These are phyloP conservation scores for Ogataea degrootiae DNA, from an alignment of 805 yeast species.

Conservation along the genomic window DNA sequence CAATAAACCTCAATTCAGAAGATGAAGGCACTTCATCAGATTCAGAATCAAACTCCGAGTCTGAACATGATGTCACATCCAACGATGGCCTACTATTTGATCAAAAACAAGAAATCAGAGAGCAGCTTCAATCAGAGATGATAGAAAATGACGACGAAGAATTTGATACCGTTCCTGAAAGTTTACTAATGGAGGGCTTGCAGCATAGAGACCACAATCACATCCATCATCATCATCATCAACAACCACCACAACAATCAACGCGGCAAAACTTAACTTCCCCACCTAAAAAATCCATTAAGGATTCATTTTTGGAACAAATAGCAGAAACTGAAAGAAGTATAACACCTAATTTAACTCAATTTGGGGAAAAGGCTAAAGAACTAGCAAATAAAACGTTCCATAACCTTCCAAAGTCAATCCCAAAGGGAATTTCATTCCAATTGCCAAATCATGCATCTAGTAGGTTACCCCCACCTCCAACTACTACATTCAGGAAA, in stretches of 20 bases:
- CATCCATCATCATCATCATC: slow-evolving; percentile 6
- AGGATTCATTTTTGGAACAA: slow-evolving; percentile 15
- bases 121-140: slow-evolving; percentile 19
- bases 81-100: slow-evolving; percentile 9
- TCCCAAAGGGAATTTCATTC: slow-evolving; percentile 20
- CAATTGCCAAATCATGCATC: slow-evolving; percentile 16
- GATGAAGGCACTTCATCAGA: slow-evolving; percentile 19
- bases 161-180: slow-evolving; percentile 25
- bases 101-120: slow-evolving; percentile 17
- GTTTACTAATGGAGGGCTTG: slow-evolving; percentile 22
- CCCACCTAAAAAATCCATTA: background rate
- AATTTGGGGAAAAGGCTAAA: slow-evolving; percentile 25
- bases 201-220: slow-evolving; percentile 4
- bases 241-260: background rate
- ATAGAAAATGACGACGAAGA: slow-evolving; percentile 21
- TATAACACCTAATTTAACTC: slow-evolving; percentile 16
- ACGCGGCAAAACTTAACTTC: background rate
- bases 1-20: slow-evolving; percentile 25
- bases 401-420: slow-evolving; percentile 17
- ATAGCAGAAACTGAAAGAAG: slow-evolving; percentile 16
- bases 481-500: background rate
- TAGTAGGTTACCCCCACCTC: slow-evolving; percentile 16
- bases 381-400: slow-evolving; percentile 24
- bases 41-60: slow-evolving; percentile 9
- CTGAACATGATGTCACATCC: background rate